A percentile compares a stretch with the other conserved stretches of the same genome.
Conservation (phyloP, 306 rosid species). For the cucumber (Cucumis sativus) region Cucumber_9930_V3 NC_026657.2:4922501-4923000, state of each 20-base stretch:
- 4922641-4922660: neutral
- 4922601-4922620: neutral
- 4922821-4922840: too few relatives aligned
- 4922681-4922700: neutral
- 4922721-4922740: neutral
- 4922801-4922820: neutral
- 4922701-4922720: neutral
- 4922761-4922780: neutral
- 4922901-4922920: constrained; percentile 1
- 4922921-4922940: neutral
- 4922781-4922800: neutral
- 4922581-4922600: neutral
- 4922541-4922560: neutral
- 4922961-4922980: too few relatives aligned
- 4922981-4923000: too few relatives aligned
- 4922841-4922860: neutral
- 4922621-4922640: constrained; percentile 2
- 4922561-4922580: neutral
- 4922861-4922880: constrained; percentile 5
- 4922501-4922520: too few relatives aligned
- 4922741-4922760: neutral
- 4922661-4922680: neutral
- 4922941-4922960: constrained; percentile 2
- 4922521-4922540: neutral
- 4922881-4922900: constrained; percentile 1